Conservation (phyloP, 148 eudicot genomes). For the Rhododendron ovatum region DNA sequence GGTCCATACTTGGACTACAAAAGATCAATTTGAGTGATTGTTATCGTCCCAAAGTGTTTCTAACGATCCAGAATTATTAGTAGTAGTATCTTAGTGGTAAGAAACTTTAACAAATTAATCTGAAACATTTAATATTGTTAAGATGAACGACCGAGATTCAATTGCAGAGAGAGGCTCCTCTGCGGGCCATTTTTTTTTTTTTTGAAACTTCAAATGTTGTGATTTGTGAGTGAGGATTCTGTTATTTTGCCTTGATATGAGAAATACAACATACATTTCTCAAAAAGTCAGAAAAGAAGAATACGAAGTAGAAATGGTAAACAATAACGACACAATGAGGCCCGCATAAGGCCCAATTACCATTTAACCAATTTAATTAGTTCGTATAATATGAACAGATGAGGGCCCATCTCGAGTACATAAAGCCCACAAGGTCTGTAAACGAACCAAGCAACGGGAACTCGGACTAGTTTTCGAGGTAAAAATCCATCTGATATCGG, state of each 20-base stretch:
- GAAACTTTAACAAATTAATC: background rate
- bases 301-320: background rate
- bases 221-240: background rate
- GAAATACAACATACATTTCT: background rate
- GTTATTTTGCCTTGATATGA: background rate
- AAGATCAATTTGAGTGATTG: no score
- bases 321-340: background rate
- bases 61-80: no score
- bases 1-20: no score
- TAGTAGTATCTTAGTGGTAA: background rate
- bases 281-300: background rate
- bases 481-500: background rate
- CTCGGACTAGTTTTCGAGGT: background rate
- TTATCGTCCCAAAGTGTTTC: background rate
- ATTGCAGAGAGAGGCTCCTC: background rate
- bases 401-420: background rate
- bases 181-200: background rate
- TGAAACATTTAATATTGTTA: no score
- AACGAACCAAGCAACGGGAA: background rate
- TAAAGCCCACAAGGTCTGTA: background rate
- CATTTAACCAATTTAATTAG: background rate
- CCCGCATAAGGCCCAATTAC: background rate
- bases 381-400: background rate
- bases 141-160: background rate
- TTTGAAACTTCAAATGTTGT: background rate